Conservation (phyloP, 805 yeast genomes). For the Spencermartinsiella europaea region DNA sequence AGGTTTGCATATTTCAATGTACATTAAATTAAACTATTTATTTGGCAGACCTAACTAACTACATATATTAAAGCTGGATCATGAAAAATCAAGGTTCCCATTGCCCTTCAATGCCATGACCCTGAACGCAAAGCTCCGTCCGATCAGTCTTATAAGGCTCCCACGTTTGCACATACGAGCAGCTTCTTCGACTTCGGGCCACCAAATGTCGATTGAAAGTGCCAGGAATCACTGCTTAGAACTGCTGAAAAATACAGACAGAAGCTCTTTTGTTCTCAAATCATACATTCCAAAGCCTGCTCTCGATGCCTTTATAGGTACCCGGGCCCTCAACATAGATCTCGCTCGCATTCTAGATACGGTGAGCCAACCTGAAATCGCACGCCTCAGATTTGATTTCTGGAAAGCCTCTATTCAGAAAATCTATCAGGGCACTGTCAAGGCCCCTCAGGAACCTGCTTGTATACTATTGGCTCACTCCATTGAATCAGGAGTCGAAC, state of each 20-base stretch:
- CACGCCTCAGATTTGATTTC: slow-evolving; percentile 55
- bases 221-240: slow-evolving; percentile 43
- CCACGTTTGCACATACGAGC: no score
- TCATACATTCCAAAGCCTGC: slow-evolving; percentile 66
- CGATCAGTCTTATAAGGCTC: no score
- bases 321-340: slow-evolving; percentile 62
- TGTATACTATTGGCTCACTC: slow-evolving; percentile 54
- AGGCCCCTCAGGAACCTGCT: slow-evolving; percentile 54
- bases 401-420: slow-evolving; percentile 62
- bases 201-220: slow-evolving; percentile 6
- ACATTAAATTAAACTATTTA: no score
- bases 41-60: no score
- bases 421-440: slow-evolving; percentile 20
- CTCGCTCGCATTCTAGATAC: slow-evolving; percentile 47
- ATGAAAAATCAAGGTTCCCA: no score
- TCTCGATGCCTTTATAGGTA: slow-evolving; percentile 57
- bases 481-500: slow-evolving; percentile 39
- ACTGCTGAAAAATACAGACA: slow-evolving; percentile 40
- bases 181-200: no score
- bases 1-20: no score
- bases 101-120: no score
- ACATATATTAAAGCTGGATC: no score
- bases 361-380: slow-evolving; percentile 31
- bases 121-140: no score
- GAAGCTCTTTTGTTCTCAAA: slow-evolving; percentile 59